Evolutionary conservation across 352 stramenopile genomes (phyloP).

Genomic region (Phytopythium vexans): DNA sequence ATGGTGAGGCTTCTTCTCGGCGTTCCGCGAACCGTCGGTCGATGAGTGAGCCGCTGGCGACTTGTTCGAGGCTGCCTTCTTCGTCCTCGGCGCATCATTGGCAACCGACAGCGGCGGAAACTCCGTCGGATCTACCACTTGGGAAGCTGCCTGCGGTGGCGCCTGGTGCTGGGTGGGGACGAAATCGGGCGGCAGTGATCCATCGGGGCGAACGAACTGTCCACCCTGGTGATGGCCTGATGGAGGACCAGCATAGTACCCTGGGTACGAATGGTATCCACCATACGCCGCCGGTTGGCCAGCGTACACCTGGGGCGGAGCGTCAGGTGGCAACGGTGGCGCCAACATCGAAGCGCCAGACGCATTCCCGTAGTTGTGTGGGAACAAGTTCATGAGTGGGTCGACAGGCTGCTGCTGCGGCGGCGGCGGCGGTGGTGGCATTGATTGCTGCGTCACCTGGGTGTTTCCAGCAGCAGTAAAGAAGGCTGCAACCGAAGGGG

Average conservation of each 20-base stretch:
- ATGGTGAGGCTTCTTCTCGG: conserved; percentile 10
- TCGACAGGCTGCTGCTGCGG: conserved; percentile 9
- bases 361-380: conserved; percentile 40
- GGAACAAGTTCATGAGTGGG: conserved; percentile 43
- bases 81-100: conserved; percentile 5
- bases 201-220: conserved; percentile 2
- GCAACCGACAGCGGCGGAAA: conserved; percentile 13
- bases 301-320: background rate
- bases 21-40: too few relatives aligned
- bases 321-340: conserved; percentile 19
- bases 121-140: conserved; percentile 1
- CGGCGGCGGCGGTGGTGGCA: conserved; percentile 9
- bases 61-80: background rate
- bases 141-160: background rate
- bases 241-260: too few relatives aligned
- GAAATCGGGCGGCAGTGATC: conserved; percentile 1
- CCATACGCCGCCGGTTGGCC: too few relatives aligned
- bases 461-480: conserved; percentile 27
- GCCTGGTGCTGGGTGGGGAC: conserved; percentile 4
- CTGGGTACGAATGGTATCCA: conserved; percentile 7
- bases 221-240: background rate
- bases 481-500: conserved; percentile 37
- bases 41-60: too few relatives aligned
- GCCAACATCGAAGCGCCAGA: conserved; percentile 18
- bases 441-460: background rate